These are phyloP conservation scores for Amorphotheca resinae DNA, from an alignment of 495 filamentous ascomycete genomes.

Conservation along the genomic window DNA sequence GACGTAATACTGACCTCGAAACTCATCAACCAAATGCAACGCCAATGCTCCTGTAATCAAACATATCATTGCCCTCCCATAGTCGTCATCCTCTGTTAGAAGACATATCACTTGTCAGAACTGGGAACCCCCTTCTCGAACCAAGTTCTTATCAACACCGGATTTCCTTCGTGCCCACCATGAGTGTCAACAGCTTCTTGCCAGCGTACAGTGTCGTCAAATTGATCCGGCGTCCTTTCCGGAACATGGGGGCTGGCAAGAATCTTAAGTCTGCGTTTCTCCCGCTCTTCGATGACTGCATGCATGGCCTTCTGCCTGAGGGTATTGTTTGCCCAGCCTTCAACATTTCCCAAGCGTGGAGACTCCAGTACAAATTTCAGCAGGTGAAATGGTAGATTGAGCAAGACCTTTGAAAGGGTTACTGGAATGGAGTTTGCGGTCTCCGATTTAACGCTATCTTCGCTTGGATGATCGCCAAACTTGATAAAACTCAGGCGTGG, in stretches of 20 bases:
- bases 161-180: constrained; percentile 9
- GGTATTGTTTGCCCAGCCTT: constrained; percentile 32
- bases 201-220: constrained; percentile 25
- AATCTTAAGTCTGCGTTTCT: constrained; percentile 25
- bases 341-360: constrained; percentile 27
- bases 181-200: constrained; percentile 23
- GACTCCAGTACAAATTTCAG: constrained; percentile 46
- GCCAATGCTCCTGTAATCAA: constrained; percentile 15
- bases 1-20: background rate
- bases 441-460: constrained; percentile 8
- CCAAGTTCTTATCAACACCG: constrained; percentile 12
- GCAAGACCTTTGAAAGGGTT: constrained; percentile 45
- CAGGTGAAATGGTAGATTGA: constrained; percentile 49
- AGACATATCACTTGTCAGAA: background rate
- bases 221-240: constrained; percentile 11
- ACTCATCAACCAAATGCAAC: constrained; percentile 9
- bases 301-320: constrained; percentile 33
- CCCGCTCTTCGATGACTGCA: constrained; percentile 47
- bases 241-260: constrained; percentile 16
- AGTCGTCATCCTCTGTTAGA: background rate
- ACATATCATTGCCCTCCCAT: constrained; percentile 1
- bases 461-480: constrained; percentile 46
- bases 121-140: constrained; percentile 4
- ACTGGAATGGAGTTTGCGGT: constrained; percentile 24
- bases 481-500: constrained; percentile 46